phyloP scores from a whole-genome alignment of 805 yeast species.

The Metschnikowia vanudenii region DNA sequence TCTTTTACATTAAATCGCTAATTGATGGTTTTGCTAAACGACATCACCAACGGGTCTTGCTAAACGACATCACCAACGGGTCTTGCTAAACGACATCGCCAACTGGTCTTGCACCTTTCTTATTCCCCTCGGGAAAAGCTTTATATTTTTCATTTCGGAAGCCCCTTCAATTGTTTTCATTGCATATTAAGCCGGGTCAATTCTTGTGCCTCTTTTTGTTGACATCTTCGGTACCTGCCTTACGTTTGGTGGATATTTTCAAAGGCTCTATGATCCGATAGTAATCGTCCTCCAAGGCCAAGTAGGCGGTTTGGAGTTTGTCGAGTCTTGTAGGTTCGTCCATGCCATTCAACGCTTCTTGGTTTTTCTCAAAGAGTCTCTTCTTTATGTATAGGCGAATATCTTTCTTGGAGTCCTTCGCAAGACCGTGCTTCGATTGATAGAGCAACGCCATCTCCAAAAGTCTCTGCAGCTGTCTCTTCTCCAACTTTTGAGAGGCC shows the following conservation, averaged over 20 bases:
- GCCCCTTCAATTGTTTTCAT: neutral
- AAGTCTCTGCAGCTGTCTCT: conserved; percentile 73
- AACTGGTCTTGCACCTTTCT: no score
- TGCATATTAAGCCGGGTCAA: no score
- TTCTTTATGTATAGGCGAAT: conserved; percentile 65
- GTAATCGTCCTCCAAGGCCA: conserved; percentile 69
- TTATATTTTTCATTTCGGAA: neutral
- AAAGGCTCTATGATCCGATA: conserved; percentile 48
- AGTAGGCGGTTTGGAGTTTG: conserved; percentile 74
- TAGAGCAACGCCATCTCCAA: conserved; percentile 70
- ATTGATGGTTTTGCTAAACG: no score
- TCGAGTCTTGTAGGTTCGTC: conserved; percentile 63
- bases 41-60: no score
- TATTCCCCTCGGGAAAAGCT: neutral
- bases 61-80: no score
- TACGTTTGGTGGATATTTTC: conserved; percentile 22
- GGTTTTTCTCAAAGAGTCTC: conserved; percentile 75
- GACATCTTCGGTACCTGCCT: neutral
- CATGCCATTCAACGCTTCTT: conserved; percentile 68
- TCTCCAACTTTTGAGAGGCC: conserved; percentile 56
- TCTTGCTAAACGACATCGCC: no score
- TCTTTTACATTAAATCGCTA: no score
- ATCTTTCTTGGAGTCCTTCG: conserved; percentile 31
- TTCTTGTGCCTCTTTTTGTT: conserved; percentile 10
- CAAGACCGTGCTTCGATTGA: conserved; percentile 26